Evolutionary conservation across 202 grass and related monocot species (phyloP).

Genomic region (Digitaria exilis): DNA sequence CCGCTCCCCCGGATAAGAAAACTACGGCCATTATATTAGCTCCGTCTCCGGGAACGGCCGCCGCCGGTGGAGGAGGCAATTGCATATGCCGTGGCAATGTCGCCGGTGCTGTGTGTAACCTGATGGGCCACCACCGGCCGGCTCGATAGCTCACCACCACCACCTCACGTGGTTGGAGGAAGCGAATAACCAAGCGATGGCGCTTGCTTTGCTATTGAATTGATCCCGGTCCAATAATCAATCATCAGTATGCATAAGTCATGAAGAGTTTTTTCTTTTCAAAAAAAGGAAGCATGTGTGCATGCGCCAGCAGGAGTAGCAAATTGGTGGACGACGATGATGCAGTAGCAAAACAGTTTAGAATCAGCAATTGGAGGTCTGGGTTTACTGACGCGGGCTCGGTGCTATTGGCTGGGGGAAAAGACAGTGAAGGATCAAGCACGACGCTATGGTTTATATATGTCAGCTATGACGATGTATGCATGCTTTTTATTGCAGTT

Average conservation of each 20-base stretch:
- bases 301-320: not conserved
- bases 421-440: not conserved
- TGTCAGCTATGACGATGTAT: conserved; percentile 1
- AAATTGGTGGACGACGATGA: not conserved
- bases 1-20: conserved; percentile 40
- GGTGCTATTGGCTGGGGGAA: not conserved
- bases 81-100: not conserved
- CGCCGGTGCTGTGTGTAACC: not conserved
- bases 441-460: not conserved
- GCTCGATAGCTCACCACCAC: not conserved
- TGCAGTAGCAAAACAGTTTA: not conserved
- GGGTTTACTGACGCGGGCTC: too few species aligned
- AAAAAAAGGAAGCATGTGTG: not conserved
- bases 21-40: conserved; percentile 46
- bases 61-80: not conserved
- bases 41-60: not conserved
- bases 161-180: not conserved
- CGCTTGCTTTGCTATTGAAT: not conserved
- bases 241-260: not conserved
- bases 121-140: conserved; percentile 4
- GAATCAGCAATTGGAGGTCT: not conserved
- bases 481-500: not conserved
- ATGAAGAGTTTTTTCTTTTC: not conserved
- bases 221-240: not conserved
- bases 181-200: too few species aligned